These are phyloP conservation scores for Chaetomiaceae sp. DNA, from an alignment of 2,329 filamentous ascomycete species.

Conservation along the genomic window DNA sequence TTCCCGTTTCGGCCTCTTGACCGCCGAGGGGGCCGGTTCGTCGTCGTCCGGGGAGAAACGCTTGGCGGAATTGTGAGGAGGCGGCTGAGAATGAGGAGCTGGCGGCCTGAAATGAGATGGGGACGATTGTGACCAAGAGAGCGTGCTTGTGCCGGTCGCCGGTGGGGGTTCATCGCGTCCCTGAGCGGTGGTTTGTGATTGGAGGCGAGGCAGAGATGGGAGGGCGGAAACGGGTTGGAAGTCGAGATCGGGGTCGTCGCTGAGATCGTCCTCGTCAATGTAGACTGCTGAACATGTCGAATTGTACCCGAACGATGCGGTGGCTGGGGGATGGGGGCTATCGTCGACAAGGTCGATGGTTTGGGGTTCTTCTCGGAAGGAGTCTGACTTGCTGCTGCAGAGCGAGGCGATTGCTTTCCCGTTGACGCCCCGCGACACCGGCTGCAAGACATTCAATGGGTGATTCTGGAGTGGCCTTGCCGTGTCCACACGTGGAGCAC, in stretches of 20 bases:
- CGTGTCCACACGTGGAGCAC: slow-evolving; percentile 28
- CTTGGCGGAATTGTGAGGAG: slow-evolving; percentile 32
- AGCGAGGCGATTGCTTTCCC: slow-evolving; percentile 33
- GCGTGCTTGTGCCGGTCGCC: slow-evolving; percentile 26
- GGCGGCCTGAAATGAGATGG: slow-evolving; percentile 41
- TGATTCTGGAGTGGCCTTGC: slow-evolving; percentile 29
- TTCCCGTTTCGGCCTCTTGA: slow-evolving; percentile 48
- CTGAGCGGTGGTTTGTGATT: slow-evolving; percentile 5
- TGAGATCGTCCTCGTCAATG: slow-evolving; percentile 78
- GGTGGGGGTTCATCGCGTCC: slow-evolving; percentile 15
- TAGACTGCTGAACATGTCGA: slow-evolving; percentile 37
- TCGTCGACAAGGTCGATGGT: slow-evolving; percentile 33
- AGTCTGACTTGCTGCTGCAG: slow-evolving; percentile 39
- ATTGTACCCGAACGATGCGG: slow-evolving; percentile 23
- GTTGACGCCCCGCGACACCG: slow-evolving; percentile 13
- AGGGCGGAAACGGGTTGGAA: slow-evolving; percentile 54
- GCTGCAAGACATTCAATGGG: slow-evolving; percentile 30
- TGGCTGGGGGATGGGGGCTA: slow-evolving; percentile 20
- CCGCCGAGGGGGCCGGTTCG: slow-evolving; percentile 28
- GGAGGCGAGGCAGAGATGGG: slow-evolving; percentile 28
- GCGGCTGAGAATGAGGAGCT: slow-evolving; percentile 14
- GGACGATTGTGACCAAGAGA: slow-evolving; percentile 71
- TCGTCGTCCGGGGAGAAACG: slow-evolving; percentile 35
- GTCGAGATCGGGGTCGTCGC: slow-evolving; percentile 73
- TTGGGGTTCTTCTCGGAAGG: slow-evolving; percentile 41